A percentile compares a stretch with the other conserved stretches of the same genome.
These are phyloP conservation scores for Eucalyptus grandis DNA, from an alignment of 345 rosid genomes.

Conservation along the genomic window DNA sequence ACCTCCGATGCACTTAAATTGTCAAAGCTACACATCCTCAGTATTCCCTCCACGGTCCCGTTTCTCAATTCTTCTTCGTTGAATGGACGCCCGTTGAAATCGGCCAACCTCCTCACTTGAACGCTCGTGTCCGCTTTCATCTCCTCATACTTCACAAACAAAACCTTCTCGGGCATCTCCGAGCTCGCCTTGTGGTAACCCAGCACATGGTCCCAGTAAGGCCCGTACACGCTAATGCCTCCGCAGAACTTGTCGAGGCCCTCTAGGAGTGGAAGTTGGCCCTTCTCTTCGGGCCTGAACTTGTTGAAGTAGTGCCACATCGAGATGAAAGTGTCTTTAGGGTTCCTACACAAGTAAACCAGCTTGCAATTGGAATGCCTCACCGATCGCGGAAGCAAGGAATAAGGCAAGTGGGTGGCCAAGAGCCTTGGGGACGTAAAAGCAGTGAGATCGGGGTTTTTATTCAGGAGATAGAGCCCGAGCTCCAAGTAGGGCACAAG, in stretches of 20 bases:
- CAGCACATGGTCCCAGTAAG: conserved; percentile 21
- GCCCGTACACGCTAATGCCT: conserved; percentile 12
- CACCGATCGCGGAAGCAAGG: not conserved
- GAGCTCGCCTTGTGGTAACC: conserved; percentile 19
- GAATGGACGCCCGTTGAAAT: conserved; percentile 17
- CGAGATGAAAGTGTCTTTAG: conserved; percentile 3
- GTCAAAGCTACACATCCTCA: conserved; percentile 21
- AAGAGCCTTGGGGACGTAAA: not conserved
- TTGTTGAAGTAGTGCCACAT: not conserved
- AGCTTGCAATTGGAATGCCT: not conserved
- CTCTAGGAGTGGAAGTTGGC: conserved; percentile 1
- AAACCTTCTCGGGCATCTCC: not conserved
- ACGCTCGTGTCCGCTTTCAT: not conserved
- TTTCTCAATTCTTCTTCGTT: not conserved
- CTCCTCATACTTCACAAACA: too few relatives aligned
- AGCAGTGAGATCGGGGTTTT: not conserved
- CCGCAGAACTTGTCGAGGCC: conserved; percentile 18
- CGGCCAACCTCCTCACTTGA: conserved; percentile 12
- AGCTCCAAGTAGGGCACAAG: not conserved
- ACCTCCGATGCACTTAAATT: conserved; percentile 7
- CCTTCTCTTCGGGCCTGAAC: conserved; percentile 5
- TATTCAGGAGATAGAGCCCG: not conserved
- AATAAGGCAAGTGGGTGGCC: not conserved
- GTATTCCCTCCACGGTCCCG: not conserved
- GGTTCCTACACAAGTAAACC: conserved; percentile 2